Conservation (phyloP, 78 protist genomes). For the Dictyostelium intermedium region DNA sequence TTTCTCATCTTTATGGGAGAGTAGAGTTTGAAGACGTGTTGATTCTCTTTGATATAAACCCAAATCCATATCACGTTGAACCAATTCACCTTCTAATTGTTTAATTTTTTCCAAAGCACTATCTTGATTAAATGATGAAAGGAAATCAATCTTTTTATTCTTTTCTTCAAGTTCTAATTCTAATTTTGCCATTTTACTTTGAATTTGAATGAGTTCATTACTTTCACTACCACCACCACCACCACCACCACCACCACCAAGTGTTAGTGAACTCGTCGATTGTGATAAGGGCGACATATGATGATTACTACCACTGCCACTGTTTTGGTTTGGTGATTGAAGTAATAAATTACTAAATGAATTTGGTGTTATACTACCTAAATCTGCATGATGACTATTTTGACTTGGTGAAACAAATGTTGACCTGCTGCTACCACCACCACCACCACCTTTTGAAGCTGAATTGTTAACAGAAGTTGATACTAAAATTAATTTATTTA, state of each 20-base stretch:
- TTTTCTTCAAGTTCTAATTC: slow-evolving; percentile 42
- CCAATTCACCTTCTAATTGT: slow-evolving; percentile 36
- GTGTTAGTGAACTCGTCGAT: background rate
- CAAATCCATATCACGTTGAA: slow-evolving; percentile 33
- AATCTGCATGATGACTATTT: background rate
- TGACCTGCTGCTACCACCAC: background rate
- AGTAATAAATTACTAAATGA: background rate
- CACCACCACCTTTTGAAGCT: background rate
- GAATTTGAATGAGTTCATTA: background rate
- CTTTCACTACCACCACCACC: background rate
- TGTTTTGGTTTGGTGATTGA: background rate
- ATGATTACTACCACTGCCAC: background rate
- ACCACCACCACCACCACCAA: background rate
- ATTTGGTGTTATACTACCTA: slow-evolving; percentile 3
- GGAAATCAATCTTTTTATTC: slow-evolving; percentile 22
- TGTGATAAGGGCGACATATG: background rate
- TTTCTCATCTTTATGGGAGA: slow-evolving; percentile 22
- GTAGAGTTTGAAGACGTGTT: background rate
- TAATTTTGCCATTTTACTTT: slow-evolving; percentile 24
- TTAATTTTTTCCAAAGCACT: slow-evolving; percentile 17
- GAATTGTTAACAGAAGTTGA: background rate
- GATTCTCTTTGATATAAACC: slow-evolving; percentile 26
- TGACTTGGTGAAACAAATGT: slow-evolving; percentile 8
- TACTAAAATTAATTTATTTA: slow-evolving; percentile 59
- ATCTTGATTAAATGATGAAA: background rate